Percentiles rank a stretch among this genome's conserved stretches.
phyloP scores from a whole-genome alignment of 2,329 filamentous ascomycete species.

The Talaromyces piceae region DNA sequence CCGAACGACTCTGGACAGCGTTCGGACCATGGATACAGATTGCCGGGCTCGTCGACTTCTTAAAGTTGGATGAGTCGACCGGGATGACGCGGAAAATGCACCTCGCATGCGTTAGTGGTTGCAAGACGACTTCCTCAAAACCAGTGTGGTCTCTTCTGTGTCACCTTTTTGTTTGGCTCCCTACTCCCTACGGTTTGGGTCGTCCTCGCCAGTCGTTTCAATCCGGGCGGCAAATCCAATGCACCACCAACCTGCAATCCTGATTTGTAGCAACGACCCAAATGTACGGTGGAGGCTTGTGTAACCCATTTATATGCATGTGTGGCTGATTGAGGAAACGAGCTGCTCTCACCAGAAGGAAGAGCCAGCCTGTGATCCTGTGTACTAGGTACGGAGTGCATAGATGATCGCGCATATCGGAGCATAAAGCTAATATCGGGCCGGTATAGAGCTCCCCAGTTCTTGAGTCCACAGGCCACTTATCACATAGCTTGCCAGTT shows the following conservation, averaged over 20 bases:
- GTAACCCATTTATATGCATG: neutral
- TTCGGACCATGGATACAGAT: neutral
- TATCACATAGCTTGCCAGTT: no score
- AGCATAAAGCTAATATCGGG: neutral
- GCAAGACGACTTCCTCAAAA: neutral
- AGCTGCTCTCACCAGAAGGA: neutral
- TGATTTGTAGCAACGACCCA: neutral
- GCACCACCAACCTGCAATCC: neutral
- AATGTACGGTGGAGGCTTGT: neutral
- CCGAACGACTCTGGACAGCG: neutral
- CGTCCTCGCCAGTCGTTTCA: neutral
- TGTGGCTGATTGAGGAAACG: neutral
- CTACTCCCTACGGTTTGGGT: neutral
- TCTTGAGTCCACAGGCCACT: no score
- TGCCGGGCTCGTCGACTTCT: neutral
- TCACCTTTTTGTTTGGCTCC: neutral
- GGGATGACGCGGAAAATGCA: neutral
- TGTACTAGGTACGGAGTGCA: no score
- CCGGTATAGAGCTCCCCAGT: neutral
- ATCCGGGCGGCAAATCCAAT: neutral
- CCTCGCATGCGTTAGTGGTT: neutral
- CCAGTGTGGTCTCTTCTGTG: neutral
- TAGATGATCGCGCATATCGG: neutral
- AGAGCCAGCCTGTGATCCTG: neutral
- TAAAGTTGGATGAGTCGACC: neutral